Evolutionary conservation across 2,329 filamentous ascomycete species (phyloP).

Genomic region (Bretziella fagacearum): DNA sequence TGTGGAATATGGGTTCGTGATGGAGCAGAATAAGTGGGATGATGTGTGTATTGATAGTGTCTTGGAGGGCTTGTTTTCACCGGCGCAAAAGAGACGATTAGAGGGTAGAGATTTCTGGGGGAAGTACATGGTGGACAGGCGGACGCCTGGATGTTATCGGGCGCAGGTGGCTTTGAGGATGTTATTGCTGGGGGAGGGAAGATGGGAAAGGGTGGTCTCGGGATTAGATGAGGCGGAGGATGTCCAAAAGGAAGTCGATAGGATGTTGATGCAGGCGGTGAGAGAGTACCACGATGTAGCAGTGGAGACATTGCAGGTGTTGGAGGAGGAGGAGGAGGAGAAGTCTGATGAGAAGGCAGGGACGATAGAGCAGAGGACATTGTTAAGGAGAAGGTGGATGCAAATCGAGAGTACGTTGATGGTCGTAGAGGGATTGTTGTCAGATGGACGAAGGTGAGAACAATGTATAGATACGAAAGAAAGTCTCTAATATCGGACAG

Average conservation of each 20-base stretch:
- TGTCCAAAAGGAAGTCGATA: slow-evolving; percentile 25
- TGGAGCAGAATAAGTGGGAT: slow-evolving; percentile 34
- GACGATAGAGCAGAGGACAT: slow-evolving; percentile 22
- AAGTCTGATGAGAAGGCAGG: slow-evolving; percentile 21
- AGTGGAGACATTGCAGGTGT: slow-evolving; percentile 19
- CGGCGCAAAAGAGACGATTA: slow-evolving; percentile 24
- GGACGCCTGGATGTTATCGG: slow-evolving; percentile 33
- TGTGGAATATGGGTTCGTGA: slow-evolving; percentile 44
- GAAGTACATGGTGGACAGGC: slow-evolving; percentile 33
- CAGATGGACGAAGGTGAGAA: no score
- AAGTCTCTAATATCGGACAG: no score
- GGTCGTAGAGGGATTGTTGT: background rate
- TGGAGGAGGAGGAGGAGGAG: slow-evolving; percentile 21
- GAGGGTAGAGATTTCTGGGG: slow-evolving; percentile 32
- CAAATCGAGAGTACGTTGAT: slow-evolving; percentile 23
- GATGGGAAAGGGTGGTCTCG: slow-evolving; percentile 29
- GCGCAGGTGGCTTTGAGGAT: slow-evolving; percentile 36
- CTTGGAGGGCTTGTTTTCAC: slow-evolving; percentile 25
- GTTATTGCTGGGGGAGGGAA: slow-evolving; percentile 24
- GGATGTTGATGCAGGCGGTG: slow-evolving; percentile 24
- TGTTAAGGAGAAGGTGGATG: slow-evolving; percentile 25
- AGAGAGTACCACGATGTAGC: slow-evolving; percentile 20
- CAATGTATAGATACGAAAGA: no score
- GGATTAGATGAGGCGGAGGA: slow-evolving; percentile 28
- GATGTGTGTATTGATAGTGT: slow-evolving; percentile 31